Evolutionary conservation across 1,139 yeast genomes (phyloP), one percentile per base, ranked within the genome.

Genomic region (Entelexis paramagnoliae): DNA sequence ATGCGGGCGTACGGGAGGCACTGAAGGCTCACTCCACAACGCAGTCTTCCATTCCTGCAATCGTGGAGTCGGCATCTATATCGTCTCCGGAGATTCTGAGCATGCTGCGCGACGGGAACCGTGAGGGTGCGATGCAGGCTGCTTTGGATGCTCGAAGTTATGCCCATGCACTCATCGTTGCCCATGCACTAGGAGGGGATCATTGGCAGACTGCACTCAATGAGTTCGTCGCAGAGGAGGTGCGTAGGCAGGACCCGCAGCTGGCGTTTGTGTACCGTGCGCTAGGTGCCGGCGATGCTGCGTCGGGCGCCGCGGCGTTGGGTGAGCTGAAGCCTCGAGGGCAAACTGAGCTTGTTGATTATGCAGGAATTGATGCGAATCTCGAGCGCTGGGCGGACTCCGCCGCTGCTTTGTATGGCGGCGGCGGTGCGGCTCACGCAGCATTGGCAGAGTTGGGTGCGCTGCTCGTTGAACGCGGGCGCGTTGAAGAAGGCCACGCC

Each of bases 131-230:
- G 0, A 68, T 88, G 51, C 72, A 76, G 29, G 70, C 72, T 53
- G 79, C 93, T 1, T 65, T 87, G 32, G 73, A 76, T 2, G 76
- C 77, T 53, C 77, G 80, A 14, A 85, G 86, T 57, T 88, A 88
- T 84, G 79, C 94, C 0, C 73, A 88, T 64, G 84, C 95, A 0
- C 66, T 89, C 52, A 67, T 87, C 39, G 70, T 89, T 52, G 81
- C 94, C 1, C 76, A 82, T 54, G 68, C 85, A 16, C 68, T 79
- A 33, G 83, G 93, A 1, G 75, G 77, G 16, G 80, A 78, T 4
- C 72, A 73, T 47, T 83, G 87, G 76, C 69, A 78, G 8, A 71
- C 73, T 32, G 75, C 82, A 13, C 82, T 82, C 1, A 70, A 73
- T 17, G 68, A 70, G 42, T 81, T 77, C 64, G 67, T 78, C 8